phyloP scores from a whole-genome alignment of 306 rosid genomes.

The Lagenaria siceraria region DNA sequence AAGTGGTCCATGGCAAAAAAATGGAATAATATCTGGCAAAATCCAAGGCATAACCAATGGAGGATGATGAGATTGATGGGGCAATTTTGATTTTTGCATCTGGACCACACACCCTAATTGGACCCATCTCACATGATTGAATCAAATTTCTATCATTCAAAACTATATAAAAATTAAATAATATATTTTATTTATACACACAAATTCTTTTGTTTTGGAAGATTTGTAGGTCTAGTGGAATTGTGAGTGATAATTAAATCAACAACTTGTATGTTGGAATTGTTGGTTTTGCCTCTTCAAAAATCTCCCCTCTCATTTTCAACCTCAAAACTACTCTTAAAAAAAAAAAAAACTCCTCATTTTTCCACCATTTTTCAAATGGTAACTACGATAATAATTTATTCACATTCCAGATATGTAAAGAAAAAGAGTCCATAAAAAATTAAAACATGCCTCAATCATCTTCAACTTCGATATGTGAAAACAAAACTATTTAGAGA shows the following conservation, averaged over 20 bases:
- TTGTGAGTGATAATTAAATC: not conserved
- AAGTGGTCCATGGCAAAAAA: not conserved
- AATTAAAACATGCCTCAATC: no score
- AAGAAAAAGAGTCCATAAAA: no score
- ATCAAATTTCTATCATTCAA: not conserved
- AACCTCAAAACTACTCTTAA: no score
- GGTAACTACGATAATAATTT: no score
- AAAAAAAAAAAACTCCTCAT: no score
- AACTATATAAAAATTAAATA: not conserved
- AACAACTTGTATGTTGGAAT: not conserved
- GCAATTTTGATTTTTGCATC: not conserved
- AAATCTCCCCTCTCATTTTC: no score
- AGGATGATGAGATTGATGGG: conserved; percentile 1
- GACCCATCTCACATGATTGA: conserved; percentile 1
- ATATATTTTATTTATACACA: not conserved
- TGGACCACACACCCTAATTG: not conserved
- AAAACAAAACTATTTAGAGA: no score
- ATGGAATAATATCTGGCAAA: not conserved
- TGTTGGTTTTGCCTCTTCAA: no score
- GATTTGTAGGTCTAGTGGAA: not conserved
- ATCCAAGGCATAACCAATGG: not conserved
- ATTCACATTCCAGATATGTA: no score
- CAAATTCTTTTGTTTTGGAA: not conserved
- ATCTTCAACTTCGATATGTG: no score
- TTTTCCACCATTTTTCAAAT: no score